Base-by-base conservation (phyloP, 179 eudicot genomes). In the Vitellaria paradoxa region DNA sequence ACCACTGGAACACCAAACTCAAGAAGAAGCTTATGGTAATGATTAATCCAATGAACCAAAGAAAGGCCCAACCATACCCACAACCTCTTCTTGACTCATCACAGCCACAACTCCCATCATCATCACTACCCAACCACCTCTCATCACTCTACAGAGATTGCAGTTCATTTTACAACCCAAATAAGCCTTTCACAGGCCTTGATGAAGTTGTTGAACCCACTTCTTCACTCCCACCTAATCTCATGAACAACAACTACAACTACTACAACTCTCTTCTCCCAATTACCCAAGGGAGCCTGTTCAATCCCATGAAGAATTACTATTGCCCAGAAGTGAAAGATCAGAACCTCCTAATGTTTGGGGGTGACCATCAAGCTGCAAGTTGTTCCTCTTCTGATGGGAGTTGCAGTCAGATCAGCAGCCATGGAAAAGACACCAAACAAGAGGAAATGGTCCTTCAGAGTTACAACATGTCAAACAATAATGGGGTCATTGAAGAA, bases 1-100 rank as follows among this genome's bases (percentile, higher is more conserved):
- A 83, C 74, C 77, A 80, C 74, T 83, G 86, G 86, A 80, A 83
- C 83, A 83, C 86, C 12, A 80, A 80, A 81, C 81, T 83, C 13
- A 83, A 80, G 83, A 83, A 80, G 77, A 80, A 81, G 56, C 81
- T 84, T 74, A 73, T 80, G 79, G 81, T 77, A 4, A 18, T 53
- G 7, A 68, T 72, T 12, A 57, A 57, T 9, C 65, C 23, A 21
- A 1, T 40, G 0, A 45, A 62, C 61, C 15, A 70, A 49, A 65
- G 63, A 65, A 30, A 53, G 73, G 21, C 46, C 37, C 30, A 46
- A 64, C 68, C 69, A 20, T 17, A 24, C 15, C 57, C 30, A 37
- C 62, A 52, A 20, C 62, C 62, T 6, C 62, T 65, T 37, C 24
- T 30, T 30, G 37, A 57, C 26, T 56, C 64, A 23, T 18, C 68